Evolutionary conservation across 495 filamentous ascomycete species (phyloP).

Genomic region (Tuber borchii): DNA sequence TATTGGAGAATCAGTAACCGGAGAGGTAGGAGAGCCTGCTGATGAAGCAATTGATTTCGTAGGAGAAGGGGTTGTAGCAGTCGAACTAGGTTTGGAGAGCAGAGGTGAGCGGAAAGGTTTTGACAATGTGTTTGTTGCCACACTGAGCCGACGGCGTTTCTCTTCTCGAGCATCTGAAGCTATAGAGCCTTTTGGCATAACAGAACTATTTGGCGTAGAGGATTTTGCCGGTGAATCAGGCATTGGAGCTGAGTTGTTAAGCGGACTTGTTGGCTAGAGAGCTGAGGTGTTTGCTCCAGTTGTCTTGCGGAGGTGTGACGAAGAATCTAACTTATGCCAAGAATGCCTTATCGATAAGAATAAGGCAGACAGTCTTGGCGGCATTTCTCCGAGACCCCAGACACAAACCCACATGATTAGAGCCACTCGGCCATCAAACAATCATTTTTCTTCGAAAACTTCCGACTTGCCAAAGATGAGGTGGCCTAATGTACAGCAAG

Average conservation of each 20-base stretch:
- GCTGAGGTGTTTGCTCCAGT: background rate
- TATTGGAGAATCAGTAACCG: background rate
- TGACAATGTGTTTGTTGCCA: constrained; percentile 31
- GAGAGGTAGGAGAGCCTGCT: background rate
- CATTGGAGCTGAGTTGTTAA: background rate
- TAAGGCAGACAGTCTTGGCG: background rate
- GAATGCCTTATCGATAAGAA: background rate
- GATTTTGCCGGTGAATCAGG: background rate
- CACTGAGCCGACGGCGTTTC: constrained; percentile 30
- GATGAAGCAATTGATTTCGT: constrained; percentile 14
- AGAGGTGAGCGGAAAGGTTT: constrained; percentile 35
- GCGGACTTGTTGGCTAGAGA: background rate
- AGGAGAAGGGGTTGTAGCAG: background rate
- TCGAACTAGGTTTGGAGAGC: constrained; percentile 23
- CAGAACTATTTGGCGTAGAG: background rate
- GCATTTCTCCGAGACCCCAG: background rate
- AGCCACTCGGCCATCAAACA: background rate
- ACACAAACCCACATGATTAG: background rate
- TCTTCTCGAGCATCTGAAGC: constrained; percentile 15
- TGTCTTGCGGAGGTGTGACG: background rate
- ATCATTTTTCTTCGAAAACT: background rate
- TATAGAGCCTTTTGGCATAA: background rate
- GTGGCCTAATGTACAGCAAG: background rate
- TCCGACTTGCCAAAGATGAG: background rate
- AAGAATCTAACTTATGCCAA: background rate